A percentile compares a stretch with the other conserved stretches of the same genome.
These are phyloP conservation scores for Populus hybrid DNA, from an alignment of 441 rosid species.

Conservation along the genomic window DNA sequence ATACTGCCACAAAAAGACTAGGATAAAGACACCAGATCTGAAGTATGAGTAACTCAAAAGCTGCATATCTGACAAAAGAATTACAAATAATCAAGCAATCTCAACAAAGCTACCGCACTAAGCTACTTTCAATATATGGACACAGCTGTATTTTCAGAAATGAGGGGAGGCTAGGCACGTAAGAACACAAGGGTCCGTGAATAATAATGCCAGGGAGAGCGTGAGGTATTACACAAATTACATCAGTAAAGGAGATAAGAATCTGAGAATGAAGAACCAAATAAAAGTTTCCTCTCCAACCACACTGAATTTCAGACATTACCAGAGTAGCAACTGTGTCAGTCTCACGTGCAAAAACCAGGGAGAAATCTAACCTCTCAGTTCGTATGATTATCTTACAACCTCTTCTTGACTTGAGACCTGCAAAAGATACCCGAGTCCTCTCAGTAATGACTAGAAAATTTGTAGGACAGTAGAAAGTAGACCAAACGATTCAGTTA, in stretches of 20 bases:
- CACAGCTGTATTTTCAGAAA: constrained; percentile 9
- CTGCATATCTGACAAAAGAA: constrained; percentile 20
- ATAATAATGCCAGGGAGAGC: neutral
- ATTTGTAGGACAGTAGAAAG: neutral
- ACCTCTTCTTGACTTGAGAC: neutral
- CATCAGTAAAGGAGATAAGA: constrained; percentile 17
- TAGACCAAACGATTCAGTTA: neutral
- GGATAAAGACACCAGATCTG: neutral
- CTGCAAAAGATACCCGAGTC: constrained; percentile 14
- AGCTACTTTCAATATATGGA: constrained; percentile 6
- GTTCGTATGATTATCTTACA: neutral
- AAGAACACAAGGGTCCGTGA: constrained; percentile 2
- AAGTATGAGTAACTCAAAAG: neutral
- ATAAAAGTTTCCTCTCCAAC: neutral
- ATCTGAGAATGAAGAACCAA: neutral
- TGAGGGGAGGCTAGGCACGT: neutral
- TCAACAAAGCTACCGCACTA: constrained; percentile 14
- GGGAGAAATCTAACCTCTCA: constrained; percentile 1
- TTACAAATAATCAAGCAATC: constrained; percentile 14
- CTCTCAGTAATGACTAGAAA: neutral
- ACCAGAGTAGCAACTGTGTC: neutral
- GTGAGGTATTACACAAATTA: constrained; percentile 15
- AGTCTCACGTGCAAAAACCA: neutral
- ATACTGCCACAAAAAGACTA: neutral
- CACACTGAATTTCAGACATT: neutral